These are phyloP conservation scores for Pseudocercospora cruenta DNA, from an alignment of 2,329 filamentous ascomycete species.

Conservation along the genomic window DNA sequence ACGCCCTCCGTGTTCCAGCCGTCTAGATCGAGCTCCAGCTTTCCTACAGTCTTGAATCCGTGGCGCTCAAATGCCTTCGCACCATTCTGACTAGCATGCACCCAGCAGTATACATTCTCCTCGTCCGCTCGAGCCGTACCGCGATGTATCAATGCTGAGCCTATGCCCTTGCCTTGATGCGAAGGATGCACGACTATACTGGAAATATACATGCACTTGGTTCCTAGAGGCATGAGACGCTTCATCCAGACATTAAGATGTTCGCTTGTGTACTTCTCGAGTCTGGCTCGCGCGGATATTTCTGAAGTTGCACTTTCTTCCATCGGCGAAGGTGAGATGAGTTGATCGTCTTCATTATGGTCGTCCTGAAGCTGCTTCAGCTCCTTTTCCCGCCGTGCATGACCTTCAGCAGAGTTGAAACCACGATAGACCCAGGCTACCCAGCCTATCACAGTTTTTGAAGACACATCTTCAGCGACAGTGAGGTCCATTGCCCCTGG, in stretches of 20 bases:
- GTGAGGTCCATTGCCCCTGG: neutral
- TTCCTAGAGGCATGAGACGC: neutral
- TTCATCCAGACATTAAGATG: constrained; percentile 3
- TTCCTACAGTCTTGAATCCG: constrained; percentile 4
- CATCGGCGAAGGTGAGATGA: neutral
- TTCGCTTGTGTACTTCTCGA: neutral
- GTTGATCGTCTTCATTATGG: neutral
- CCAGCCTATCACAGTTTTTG: neutral
- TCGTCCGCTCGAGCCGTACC: neutral
- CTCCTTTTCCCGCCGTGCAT: neutral
- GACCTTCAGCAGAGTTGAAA: neutral
- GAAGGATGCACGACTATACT: constrained; percentile 10
- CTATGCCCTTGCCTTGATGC: constrained; percentile 4
- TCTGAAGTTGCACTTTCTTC: neutral
- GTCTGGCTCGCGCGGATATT: neutral
- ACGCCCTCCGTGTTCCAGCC: neutral
- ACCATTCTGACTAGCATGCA: constrained; percentile 4
- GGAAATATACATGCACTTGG: constrained; percentile 6
- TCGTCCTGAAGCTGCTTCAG: neutral
- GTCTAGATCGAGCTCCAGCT: constrained; percentile 8
- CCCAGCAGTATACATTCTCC: constrained; percentile 5
- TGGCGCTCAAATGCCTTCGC: neutral
- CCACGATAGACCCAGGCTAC: constrained; percentile 7
- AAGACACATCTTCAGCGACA: neutral
- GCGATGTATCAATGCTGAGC: constrained; percentile 1